These are phyloP conservation scores for Heracleum sosnowskyi DNA, from an alignment of 129 eudicot species.

Conservation along the genomic window DNA sequence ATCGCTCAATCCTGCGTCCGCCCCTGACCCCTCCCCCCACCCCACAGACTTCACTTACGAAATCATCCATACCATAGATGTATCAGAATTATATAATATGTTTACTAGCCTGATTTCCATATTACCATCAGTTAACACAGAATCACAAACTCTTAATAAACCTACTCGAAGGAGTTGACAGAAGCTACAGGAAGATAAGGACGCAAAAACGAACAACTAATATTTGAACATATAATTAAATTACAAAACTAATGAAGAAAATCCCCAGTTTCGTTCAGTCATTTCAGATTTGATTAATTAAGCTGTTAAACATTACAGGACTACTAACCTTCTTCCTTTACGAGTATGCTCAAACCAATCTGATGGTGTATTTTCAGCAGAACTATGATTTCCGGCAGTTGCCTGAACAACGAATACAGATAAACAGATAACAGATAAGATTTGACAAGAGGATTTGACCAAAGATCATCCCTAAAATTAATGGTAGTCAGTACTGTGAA, in stretches of 20 bases:
- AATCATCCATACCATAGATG: not conserved
- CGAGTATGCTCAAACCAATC: slow-evolving; percentile 79
- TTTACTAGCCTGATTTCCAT: not conserved
- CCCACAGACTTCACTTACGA: not conserved
- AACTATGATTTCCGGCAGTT: slow-evolving; percentile 21
- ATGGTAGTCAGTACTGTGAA: not conserved
- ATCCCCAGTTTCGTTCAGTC: not conserved
- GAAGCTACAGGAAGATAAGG: not conserved
- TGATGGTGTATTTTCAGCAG: slow-evolving; percentile 32
- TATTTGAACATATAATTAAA: not conserved
- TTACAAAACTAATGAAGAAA: not conserved
- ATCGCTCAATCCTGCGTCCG: too few species aligned
- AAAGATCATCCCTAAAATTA: not conserved
- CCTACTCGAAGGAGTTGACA: not conserved
- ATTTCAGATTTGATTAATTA: not conserved
- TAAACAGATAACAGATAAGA: not conserved
- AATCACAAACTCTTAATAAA: not conserved
- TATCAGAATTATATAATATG: not conserved
- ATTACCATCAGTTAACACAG: not conserved
- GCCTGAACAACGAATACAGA: slow-evolving; percentile 26
- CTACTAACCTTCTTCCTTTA: slow-evolving; percentile 61
- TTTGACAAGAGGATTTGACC: not conserved
- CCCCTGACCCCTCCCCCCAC: not conserved
- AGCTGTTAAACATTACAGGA: slow-evolving; percentile 4
- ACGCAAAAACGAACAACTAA: not conserved